Conservation (phyloP, 345 rosid species). For the Linum usitatissimum region DNA sequence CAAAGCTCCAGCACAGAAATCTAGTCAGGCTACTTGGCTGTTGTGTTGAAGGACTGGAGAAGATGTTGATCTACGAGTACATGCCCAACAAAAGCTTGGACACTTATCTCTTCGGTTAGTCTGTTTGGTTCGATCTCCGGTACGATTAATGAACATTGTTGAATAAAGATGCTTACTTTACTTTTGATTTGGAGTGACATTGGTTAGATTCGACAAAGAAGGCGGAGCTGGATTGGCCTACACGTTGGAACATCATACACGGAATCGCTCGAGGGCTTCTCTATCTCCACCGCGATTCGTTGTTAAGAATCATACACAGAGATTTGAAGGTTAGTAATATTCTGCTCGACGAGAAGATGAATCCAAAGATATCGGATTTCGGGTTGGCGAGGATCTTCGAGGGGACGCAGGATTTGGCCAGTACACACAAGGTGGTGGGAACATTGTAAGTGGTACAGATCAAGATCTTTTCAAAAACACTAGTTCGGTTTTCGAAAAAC, state of each 20-base stretch:
- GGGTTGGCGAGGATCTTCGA: slow-evolving; percentile 26
- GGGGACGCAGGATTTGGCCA: slow-evolving; percentile 16
- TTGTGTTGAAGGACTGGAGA: slow-evolving; percentile 55
- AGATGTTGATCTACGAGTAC: slow-evolving; percentile 51
- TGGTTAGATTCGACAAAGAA: slow-evolving; percentile 34
- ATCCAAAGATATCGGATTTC: slow-evolving; percentile 66
- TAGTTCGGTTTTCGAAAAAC: neutral
- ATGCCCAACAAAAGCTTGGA: slow-evolving; percentile 71
- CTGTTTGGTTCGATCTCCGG: neutral
- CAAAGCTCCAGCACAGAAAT: slow-evolving; percentile 48
- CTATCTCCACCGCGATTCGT: slow-evolving; percentile 61
- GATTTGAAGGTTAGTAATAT: slow-evolving; percentile 63
- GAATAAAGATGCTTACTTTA: neutral
- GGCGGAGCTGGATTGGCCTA: slow-evolving; percentile 38
- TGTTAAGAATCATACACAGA: slow-evolving; percentile 61
- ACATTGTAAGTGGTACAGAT: slow-evolving; percentile 17
- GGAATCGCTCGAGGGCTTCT: slow-evolving; percentile 75
- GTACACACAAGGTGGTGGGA: slow-evolving; percentile 20
- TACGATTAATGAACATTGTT: neutral
- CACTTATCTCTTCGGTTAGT: slow-evolving; percentile 44
- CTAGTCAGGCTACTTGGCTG: slow-evolving; percentile 62
- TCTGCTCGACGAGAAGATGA: slow-evolving; percentile 62
- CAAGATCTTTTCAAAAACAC: neutral
- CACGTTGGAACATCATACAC: slow-evolving; percentile 44
- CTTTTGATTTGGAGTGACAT: neutral